Conservation (phyloP, 768 basidiomycete species). For the Sporobolomyces phaffii region DNA sequence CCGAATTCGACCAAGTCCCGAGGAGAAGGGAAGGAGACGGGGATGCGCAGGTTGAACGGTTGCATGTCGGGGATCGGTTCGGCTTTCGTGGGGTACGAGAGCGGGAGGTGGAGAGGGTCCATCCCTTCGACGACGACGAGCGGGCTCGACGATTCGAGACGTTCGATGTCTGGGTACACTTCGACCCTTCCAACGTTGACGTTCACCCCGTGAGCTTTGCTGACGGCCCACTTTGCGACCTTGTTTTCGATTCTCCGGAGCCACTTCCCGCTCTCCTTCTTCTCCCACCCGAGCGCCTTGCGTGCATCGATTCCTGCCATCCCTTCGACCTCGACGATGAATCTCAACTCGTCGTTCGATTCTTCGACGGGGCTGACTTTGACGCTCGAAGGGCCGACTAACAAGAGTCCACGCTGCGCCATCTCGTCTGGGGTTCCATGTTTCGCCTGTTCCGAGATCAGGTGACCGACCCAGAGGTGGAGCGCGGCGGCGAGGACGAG, state of each 20-base stretch:
- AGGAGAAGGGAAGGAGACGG: conserved; percentile 26
- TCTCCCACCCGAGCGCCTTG: conserved; percentile 31
- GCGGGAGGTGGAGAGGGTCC: conserved; percentile 20
- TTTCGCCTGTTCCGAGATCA: conserved; percentile 26
- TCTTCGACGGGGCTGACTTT: conserved; percentile 13
- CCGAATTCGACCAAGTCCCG: conserved; percentile 5
- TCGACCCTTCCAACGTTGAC: conserved; percentile 14
- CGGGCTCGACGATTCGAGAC: not conserved
- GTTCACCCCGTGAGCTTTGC: conserved; percentile 3
- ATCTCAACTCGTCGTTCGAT: not conserved
- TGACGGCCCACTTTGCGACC: conserved; percentile 24
- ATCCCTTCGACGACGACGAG: conserved; percentile 21
- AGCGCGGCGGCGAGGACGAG: conserved; percentile 18
- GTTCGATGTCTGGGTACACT: not conserved
- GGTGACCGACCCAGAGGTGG: conserved; percentile 36
- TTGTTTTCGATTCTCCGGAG: conserved; percentile 5
- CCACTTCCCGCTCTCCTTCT: conserved; percentile 23
- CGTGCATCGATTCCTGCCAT: conserved; percentile 31
- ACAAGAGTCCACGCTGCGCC: conserved; percentile 18
- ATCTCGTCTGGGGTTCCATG: conserved; percentile 20
- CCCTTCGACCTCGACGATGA: conserved; percentile 25
- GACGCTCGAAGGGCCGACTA: conserved; percentile 24
- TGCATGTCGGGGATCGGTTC: conserved; percentile 10
- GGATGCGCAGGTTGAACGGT: conserved; percentile 19
- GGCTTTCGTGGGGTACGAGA: conserved; percentile 27